Base-by-base conservation (phyloP, 2,329 filamentous ascomycete genomes). In the Monosporascus cannonballus region DNA sequence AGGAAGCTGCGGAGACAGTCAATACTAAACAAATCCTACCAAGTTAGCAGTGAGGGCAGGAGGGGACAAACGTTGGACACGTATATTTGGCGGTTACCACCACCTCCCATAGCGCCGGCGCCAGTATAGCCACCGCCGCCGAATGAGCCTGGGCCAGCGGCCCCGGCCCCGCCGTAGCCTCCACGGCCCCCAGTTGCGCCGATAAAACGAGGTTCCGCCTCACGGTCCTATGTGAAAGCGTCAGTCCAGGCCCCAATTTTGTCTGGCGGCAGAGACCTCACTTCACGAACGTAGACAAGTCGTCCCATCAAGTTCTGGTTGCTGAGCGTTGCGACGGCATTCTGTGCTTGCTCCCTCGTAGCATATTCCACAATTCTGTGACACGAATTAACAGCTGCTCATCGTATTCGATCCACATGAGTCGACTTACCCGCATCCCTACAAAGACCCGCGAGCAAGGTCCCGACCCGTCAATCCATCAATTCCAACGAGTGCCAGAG, bases 381-480 rank as follows among this genome's bases (percentile, higher is more conserved):
- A 36, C 17, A 18, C 2, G 3, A 37, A 41, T 59, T 53, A 59
- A 56, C 6, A 4, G 27, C n/a, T 17, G 5, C 7, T 37, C n/a
- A 30, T 46, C 18, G 6, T 39, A 42, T 38, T n/a, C 18, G 50
- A 9, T 45, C 37, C 22, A 14, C 3, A 18, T 27, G 39, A 39
- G 27, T 54, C 50, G 41, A 84, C 91, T 86, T 86, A 96, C 91
- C 94, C 94, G 93, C 93, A 99, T 91, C 94, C 93, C 93, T 97
- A 96, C 87, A 95, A 82, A 80, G 78, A 83, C 83, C 87, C 81
- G 76, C 84, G 86, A 86, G 89, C 86, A 89, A 67, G 78, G 87
- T 86, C 89, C 91, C 89, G 86, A 87, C 87, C 92, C 93, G 93
- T 96, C 92, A 96, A 96, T 89, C 91, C 90, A 94, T 90, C 86